phyloP scores from a whole-genome alignment of 805 yeast genomes.

The Kodamaea nitidulidarum region DNA sequence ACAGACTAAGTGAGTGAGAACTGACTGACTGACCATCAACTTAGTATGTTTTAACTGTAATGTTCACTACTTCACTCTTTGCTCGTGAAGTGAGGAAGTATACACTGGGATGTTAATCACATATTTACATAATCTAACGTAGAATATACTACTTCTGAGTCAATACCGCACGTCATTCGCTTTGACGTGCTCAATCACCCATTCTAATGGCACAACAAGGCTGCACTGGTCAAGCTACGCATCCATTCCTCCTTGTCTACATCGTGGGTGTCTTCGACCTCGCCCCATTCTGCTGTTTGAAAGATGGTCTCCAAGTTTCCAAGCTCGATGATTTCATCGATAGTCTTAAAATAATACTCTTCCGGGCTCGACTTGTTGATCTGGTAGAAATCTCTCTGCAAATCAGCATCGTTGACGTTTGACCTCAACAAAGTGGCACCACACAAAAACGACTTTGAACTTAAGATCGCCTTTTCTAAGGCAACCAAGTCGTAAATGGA shows the following conservation, averaged over 20 bases:
- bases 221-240: conserved; percentile 77
- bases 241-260: conserved; percentile 90
- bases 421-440: conserved; percentile 67
- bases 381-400: conserved; percentile 28
- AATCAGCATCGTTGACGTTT: conserved; percentile 22
- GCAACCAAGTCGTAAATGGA: conserved; percentile 80
- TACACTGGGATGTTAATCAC: too few relatives aligned
- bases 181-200: background rate
- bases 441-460: conserved; percentile 80
- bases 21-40: too few relatives aligned
- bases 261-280: conserved; percentile 97
- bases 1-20: too few relatives aligned
- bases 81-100: too few relatives aligned
- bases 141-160: too few relatives aligned
- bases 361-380: conserved; percentile 28
- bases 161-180: too few relatives aligned
- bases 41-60: too few relatives aligned
- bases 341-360: conserved; percentile 36
- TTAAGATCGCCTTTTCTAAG: conserved; percentile 81
- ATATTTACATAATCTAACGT: too few relatives aligned
- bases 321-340: conserved; percentile 71
- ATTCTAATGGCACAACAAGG: conserved; percentile 32
- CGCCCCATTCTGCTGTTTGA: conserved; percentile 95
- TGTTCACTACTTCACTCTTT: too few relatives aligned
- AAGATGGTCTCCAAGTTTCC: conserved; percentile 77